Evolutionary conservation across 306 rosid species (phyloP).

Genomic region (Trichosanthes cucumerina): DNA sequence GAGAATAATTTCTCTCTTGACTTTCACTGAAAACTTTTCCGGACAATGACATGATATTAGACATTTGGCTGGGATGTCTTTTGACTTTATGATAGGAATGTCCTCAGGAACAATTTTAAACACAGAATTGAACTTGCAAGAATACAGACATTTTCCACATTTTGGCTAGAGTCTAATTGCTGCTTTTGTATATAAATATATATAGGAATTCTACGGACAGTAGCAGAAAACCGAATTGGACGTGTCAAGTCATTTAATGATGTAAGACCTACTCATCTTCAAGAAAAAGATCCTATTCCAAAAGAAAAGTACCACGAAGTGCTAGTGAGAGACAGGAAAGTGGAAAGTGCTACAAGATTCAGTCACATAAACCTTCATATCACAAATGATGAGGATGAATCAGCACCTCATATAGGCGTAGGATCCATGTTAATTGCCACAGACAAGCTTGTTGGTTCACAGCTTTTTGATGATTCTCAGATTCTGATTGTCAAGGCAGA

Average conservation of each 20-base stretch:
- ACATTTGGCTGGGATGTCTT: not conserved
- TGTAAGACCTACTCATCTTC: conserved; percentile 25
- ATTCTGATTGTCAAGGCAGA: conserved; percentile 67
- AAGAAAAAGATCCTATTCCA: conserved; percentile 15
- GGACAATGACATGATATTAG: not conserved
- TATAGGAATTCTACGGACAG: conserved; percentile 41
- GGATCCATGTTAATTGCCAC: conserved; percentile 70
- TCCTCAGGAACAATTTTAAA: not conserved
- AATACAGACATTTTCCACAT: not conserved
- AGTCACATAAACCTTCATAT: conserved; percentile 24
- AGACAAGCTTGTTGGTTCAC: conserved; percentile 42
- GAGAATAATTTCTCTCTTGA: not conserved
- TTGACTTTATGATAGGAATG: not conserved
- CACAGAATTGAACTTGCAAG: not conserved
- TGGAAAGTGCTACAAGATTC: conserved; percentile 24
- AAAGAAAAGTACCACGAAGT: conserved; percentile 27
- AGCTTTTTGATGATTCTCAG: conserved; percentile 63
- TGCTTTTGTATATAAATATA: not conserved
- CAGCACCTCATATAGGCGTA: conserved; percentile 23
- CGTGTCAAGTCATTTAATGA: conserved; percentile 17
- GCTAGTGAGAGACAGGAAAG: conserved; percentile 22
- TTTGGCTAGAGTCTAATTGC: conserved; percentile 11
- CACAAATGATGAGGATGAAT: conserved; percentile 24
- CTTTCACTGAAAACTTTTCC: not conserved
- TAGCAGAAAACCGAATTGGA: conserved; percentile 19